Evolutionary conservation across 352 stramenopile species (phyloP), one percentile per base, ranked within the genome.

Genomic region (Globisporangium mamillatum): DNA sequence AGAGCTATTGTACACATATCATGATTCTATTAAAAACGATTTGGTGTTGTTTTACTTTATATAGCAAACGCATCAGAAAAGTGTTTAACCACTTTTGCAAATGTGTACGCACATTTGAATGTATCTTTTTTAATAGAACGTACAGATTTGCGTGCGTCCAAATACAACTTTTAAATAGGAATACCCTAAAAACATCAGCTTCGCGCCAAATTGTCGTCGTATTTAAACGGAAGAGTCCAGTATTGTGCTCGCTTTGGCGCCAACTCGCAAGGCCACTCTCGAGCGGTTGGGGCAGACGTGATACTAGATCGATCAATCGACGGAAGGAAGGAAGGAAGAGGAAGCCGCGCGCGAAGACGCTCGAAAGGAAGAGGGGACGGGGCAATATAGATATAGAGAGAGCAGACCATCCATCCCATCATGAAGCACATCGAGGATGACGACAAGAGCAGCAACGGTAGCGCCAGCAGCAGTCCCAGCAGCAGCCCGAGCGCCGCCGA

Each of bases 391-490:
- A 52, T 0, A 50, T 10, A 24, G 6, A 52, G 20, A 52, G 18
- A 27, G 32, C 29, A 32, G 29, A 8, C 29, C 29, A 32, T 7
- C 29, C 29, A 32, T 32, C 20, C 29, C n/a, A 63, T n/a, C 46
- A 67, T 67, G 70, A 70, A 72, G 53, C 66, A 65, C 65, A 72
- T 76, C 46, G 72, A 73, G 34, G 69, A 77, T 57, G 73, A 76
- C 59, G 74, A 80, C 68, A 70, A 70, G 38, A 79, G 70, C 66
- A 76, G 66, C 60, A 75, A 69, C 44, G 64, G 41, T 24, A 82
- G 70, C 50, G 34, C 50, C 25, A 68, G 68, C 67, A 66, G 29
- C 9, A 66, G 60, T 20, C 38, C 20, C 27, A 66, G 36, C 57
- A 70, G 64, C 27, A 86, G 77, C 36, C 72, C 77, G 1, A 86